These are phyloP conservation scores for Paramecium octaurelia DNA, from an alignment of 73 alveolate genomes.

Conservation along the genomic window DNA sequence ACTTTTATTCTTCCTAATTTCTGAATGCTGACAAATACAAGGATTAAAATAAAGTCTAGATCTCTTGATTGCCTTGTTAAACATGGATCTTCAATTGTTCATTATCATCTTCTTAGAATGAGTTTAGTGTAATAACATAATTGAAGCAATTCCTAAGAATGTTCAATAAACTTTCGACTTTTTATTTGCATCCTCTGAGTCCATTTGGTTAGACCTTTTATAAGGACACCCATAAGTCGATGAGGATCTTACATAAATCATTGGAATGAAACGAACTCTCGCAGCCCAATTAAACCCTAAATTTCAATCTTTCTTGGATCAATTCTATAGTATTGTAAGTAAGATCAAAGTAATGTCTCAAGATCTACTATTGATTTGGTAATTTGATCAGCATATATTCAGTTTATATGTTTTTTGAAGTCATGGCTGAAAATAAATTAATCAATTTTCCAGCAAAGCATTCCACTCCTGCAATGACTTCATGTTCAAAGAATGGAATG, in stretches of 20 bases:
- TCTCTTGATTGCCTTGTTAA: neutral
- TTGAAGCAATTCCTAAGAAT: neutral
- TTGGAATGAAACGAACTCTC: slow-evolving; percentile 46
- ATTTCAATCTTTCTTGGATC: neutral
- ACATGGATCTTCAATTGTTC: slow-evolving; percentile 1
- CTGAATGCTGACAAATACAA: slow-evolving; percentile 13
- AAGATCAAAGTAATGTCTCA: slow-evolving; percentile 42
- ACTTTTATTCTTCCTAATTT: slow-evolving; percentile 1
- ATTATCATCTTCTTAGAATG: slow-evolving; percentile 6
- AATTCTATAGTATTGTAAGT: slow-evolving; percentile 5
- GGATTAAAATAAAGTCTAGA: neutral
- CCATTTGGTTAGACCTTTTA: neutral
- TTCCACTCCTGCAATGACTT: slow-evolving; percentile 43
- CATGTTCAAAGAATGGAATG: slow-evolving; percentile 48
- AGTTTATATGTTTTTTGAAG: neutral
- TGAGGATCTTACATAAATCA: slow-evolving; percentile 16
- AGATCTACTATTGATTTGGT: neutral
- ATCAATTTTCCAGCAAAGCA: slow-evolving; percentile 30
- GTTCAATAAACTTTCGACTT: neutral
- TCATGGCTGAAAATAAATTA: neutral
- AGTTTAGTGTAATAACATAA: neutral
- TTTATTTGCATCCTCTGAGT: neutral
- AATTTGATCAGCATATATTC: neutral
- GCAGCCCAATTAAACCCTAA: slow-evolving; percentile 16
- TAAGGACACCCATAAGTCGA: slow-evolving; percentile 28